These are phyloP conservation scores for Tuber umbilicatum DNA, from an alignment of 495 filamentous ascomycete genomes.

Conservation along the genomic window DNA sequence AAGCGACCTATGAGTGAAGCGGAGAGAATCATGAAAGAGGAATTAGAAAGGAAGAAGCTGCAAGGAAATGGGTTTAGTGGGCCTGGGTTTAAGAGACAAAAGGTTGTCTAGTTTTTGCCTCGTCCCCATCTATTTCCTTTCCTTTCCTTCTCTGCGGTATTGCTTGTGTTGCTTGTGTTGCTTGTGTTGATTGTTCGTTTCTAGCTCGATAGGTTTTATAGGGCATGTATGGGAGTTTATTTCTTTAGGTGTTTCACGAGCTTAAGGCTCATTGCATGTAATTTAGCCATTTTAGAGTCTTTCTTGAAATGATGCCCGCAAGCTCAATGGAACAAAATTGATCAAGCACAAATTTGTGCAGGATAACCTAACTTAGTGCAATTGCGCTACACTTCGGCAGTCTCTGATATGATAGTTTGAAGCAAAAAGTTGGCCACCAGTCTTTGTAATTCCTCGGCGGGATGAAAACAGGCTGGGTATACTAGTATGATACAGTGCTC, in stretches of 20 bases:
- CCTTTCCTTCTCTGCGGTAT: background rate
- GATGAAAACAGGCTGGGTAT: background rate
- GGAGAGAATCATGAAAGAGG: slow-evolving; percentile 86
- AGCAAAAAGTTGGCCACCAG: background rate
- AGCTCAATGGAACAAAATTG: background rate
- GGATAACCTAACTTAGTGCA: background rate
- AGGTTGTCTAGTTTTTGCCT: slow-evolving; percentile 16
- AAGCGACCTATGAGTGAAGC: slow-evolving; percentile 78
- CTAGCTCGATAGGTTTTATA: background rate
- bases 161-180: background rate
- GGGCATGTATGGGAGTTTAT: background rate
- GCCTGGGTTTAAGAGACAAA: slow-evolving; percentile 30
- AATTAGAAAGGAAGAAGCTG: slow-evolving; percentile 63
- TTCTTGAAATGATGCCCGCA: background rate
- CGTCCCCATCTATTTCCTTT: background rate
- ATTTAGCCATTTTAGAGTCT: background rate
- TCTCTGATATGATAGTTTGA: background rate
- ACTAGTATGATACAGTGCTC: background rate
- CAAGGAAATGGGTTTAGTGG: slow-evolving; percentile 42
- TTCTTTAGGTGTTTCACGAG: background rate
- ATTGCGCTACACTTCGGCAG: background rate
- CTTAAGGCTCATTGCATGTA: background rate
- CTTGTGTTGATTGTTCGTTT: background rate
- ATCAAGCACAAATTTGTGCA: background rate
- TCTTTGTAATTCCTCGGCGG: background rate